A percentile compares a stretch with the other conserved stretches of the same genome.
Evolutionary conservation across 2,329 filamentous ascomycete species (phyloP).

Genomic region (Colletotrichum trifolii): DNA sequence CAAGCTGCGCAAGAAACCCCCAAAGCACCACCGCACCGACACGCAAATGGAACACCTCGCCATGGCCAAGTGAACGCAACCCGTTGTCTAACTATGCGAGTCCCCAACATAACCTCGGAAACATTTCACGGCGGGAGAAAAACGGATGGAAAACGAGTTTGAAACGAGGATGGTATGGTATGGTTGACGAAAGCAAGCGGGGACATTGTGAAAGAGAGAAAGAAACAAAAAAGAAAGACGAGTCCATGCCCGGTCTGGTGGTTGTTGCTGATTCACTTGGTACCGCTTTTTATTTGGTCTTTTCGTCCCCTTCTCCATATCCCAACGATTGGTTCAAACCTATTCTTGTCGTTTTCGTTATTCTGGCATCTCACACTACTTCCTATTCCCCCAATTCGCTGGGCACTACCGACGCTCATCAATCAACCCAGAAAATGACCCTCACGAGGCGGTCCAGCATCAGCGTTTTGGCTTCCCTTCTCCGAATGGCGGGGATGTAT

Average conservation of each 20-base stretch:
- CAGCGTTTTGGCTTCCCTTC: conserved; percentile 29
- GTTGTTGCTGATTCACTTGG: background rate
- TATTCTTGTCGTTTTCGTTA: background rate
- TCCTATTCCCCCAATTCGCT: conserved; percentile 12
- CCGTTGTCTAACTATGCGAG: background rate
- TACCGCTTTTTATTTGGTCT: background rate
- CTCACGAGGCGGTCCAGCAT: conserved; percentile 29
- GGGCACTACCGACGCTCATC: conserved; percentile 3
- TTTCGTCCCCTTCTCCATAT: background rate
- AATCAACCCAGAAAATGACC: too few relatives aligned
- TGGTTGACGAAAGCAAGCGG: background rate
- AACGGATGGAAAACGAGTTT: background rate
- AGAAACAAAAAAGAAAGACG: background rate
- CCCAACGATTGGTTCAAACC: background rate
- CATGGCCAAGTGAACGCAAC: conserved; percentile 14
- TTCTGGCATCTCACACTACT: background rate
- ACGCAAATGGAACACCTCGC: conserved; percentile 31
- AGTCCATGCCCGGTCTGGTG: background rate
- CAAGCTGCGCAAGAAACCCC: conserved; percentile 34
- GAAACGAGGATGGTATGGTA: background rate
- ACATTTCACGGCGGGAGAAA: background rate
- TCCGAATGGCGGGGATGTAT: too few relatives aligned
- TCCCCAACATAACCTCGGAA: too few relatives aligned
- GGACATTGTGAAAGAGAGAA: background rate
- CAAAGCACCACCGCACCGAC: conserved; percentile 27